Evolutionary conservation across 2,329 filamentous ascomycete species (phyloP).

Genomic region (Sporothrix globosa): DNA sequence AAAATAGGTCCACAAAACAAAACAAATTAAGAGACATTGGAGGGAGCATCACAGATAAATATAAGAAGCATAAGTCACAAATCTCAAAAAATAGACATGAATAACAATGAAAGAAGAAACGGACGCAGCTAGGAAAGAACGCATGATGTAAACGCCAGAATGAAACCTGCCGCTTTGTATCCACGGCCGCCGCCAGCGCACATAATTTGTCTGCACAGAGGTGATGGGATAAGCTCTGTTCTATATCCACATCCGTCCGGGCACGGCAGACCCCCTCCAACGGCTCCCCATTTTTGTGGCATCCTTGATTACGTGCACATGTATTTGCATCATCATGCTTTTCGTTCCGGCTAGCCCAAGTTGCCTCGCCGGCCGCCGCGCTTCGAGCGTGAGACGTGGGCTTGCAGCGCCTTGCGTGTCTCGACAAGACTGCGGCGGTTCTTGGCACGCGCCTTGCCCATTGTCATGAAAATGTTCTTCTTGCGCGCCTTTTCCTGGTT

Average conservation of each 20-base stretch:
- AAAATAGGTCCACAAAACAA: too few species aligned
- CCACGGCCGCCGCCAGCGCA: background rate
- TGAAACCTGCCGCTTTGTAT: background rate
- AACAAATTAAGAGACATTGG: too few species aligned
- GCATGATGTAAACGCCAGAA: background rate
- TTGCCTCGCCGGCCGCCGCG: slow-evolving; percentile 82
- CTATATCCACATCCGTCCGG: background rate
- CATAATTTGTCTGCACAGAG: background rate
- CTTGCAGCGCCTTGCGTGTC: slow-evolving; percentile 76
- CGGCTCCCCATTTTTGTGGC: background rate
- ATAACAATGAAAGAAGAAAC: background rate
- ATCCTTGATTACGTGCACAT: background rate
- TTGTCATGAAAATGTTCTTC: slow-evolving; percentile 99
- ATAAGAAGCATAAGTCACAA: too few species aligned
- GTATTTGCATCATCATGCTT: background rate
- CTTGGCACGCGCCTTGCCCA: slow-evolving; percentile 94
- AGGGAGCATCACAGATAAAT: background rate
- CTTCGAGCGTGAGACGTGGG: slow-evolving; percentile 81
- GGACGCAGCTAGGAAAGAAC: background rate
- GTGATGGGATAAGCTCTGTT: background rate
- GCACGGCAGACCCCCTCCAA: background rate
- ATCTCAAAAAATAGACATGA: background rate
- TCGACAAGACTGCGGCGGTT: slow-evolving; percentile 91
- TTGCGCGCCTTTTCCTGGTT: slow-evolving; percentile 95
- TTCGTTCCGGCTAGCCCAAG: slow-evolving; percentile 41